These are phyloP conservation scores for Neurospora sp. DNA, from an alignment of 495 filamentous ascomycete genomes.

Conservation along the genomic window DNA sequence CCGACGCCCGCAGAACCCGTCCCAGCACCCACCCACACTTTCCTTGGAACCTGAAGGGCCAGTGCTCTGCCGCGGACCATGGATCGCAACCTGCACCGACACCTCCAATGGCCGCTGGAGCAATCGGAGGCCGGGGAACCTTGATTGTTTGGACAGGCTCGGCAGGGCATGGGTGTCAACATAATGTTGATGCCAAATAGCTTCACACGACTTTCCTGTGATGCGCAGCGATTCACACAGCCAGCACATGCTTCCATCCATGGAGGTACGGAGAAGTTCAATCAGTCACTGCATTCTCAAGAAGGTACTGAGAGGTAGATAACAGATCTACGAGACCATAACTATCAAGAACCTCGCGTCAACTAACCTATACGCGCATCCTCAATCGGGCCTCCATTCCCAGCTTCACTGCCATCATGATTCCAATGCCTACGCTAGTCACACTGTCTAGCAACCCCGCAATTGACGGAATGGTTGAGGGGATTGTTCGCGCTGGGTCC, in stretches of 20 bases:
- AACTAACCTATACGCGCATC: background rate
- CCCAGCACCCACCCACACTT: background rate
- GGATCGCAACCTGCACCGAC: background rate
- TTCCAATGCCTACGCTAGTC: background rate
- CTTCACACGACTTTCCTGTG: background rate
- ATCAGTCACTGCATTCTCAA: background rate
- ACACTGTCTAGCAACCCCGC: background rate
- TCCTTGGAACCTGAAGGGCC: background rate
- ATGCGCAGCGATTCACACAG: background rate
- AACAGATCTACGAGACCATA: background rate
- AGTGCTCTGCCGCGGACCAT: background rate
- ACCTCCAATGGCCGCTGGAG: background rate
- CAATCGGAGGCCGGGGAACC: background rate
- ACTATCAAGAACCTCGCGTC: background rate
- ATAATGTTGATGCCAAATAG: background rate
- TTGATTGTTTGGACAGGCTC: background rate
- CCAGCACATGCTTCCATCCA: background rate
- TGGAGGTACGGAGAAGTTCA: background rate
- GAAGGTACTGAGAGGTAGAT: background rate
- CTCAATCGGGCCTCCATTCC: background rate
- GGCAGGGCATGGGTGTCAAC: background rate
- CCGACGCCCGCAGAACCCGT: slow-evolving; percentile 1
- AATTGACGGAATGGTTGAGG: background rate
- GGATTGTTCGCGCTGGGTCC: background rate
- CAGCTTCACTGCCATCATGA: background rate